phyloP scores from a whole-genome alignment of 495 filamentous ascomycete species.

The Tricharina praecox region DNA sequence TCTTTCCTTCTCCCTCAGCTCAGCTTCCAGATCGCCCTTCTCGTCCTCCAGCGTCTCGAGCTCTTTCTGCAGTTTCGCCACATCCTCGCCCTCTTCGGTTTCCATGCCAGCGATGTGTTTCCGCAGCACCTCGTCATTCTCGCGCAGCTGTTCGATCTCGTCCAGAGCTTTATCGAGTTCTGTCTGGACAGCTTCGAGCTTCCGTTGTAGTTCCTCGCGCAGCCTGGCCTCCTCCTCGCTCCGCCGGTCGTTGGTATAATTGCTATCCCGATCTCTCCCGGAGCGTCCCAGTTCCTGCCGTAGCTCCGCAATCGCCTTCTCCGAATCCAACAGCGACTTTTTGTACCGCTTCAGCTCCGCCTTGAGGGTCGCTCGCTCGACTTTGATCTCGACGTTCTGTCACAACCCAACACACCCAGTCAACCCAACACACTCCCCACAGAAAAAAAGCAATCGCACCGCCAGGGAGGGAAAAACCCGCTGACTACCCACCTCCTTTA shows the following conservation, averaged over 20 bases:
- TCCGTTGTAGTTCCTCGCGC: slow-evolving; percentile 34
- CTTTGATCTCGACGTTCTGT: slow-evolving; percentile 82
- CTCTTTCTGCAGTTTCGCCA: slow-evolving; percentile 42
- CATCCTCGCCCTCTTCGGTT: slow-evolving; percentile 48
- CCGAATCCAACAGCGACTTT: slow-evolving; percentile 58
- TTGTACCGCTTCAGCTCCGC: slow-evolving; percentile 67
- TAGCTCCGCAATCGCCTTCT: slow-evolving; percentile 62
- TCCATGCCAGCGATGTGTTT: slow-evolving; percentile 44
- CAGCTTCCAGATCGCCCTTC: slow-evolving; percentile 44
- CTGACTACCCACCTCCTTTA: slow-evolving; percentile 46
- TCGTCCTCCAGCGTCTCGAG: slow-evolving; percentile 39
- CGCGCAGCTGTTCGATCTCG: slow-evolving; percentile 41
- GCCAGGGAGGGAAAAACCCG: not conserved
- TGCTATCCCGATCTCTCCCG: slow-evolving; percentile 46
- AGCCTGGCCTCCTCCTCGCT: slow-evolving; percentile 31
- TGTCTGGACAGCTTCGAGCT: slow-evolving; percentile 36
- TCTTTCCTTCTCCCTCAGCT: slow-evolving; percentile 45
- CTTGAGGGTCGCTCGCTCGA: slow-evolving; percentile 71
- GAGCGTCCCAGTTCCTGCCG: slow-evolving; percentile 56
- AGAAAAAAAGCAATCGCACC: not conserved
- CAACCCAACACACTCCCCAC: slow-evolving; percentile 1
- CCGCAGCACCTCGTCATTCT: slow-evolving; percentile 52
- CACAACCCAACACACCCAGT: not conserved
- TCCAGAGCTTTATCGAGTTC: slow-evolving; percentile 25
- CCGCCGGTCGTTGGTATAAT: slow-evolving; percentile 32